A percentile compares a stretch with the other conserved stretches of the same genome.
phyloP scores from a whole-genome alignment of 129 eudicot species.

The Cynara cardunculus region DNA sequence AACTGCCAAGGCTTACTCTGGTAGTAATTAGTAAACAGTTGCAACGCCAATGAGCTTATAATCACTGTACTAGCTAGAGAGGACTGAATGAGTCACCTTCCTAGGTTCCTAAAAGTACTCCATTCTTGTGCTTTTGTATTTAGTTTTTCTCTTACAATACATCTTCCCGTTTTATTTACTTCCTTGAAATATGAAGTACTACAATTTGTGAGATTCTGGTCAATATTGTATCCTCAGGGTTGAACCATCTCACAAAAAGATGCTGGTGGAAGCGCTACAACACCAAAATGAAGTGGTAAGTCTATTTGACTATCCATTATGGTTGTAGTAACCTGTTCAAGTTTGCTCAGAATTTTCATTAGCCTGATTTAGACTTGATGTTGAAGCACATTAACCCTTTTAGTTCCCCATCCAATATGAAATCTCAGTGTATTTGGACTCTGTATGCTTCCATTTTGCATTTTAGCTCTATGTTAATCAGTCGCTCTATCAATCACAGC shows the following conservation, averaged over 20 bases:
- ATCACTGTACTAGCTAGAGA: background rate
- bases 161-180: background rate
- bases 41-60: background rate
- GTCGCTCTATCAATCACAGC: background rate
- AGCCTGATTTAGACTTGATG: background rate
- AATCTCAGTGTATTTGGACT: background rate
- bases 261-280: slow-evolving; percentile 98
- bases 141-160: background rate
- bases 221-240: slow-evolving; percentile 49
- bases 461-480: background rate
- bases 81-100: background rate
- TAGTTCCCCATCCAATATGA: background rate
- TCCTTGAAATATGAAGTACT: slow-evolving; percentile 9
- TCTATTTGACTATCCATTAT: background rate
- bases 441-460: background rate
- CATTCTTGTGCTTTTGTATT: background rate
- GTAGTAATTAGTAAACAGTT: background rate
- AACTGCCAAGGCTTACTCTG: background rate
- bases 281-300: slow-evolving; percentile 97
- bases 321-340: background rate
- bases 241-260: slow-evolving; percentile 97
- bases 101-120: background rate
- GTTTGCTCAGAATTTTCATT: background rate
- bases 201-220: background rate
- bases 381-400: background rate